Evolutionary conservation across 2,329 filamentous ascomycete genomes (phyloP).

Genomic region (Paraphaeosphaeria sporulosa): DNA sequence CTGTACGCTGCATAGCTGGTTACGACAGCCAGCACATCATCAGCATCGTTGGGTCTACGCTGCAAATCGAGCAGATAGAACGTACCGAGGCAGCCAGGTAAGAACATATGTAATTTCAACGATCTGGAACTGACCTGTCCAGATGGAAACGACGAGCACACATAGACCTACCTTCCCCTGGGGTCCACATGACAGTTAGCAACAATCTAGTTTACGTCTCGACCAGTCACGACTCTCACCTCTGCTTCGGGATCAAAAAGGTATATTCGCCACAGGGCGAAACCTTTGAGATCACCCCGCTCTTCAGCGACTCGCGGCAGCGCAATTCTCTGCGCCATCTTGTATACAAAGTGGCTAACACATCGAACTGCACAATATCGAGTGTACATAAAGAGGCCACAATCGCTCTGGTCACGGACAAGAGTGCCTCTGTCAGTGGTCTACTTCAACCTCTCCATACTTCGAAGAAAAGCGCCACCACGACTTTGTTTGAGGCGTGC

Average conservation of each 20-base stretch:
- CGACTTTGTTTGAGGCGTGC: constrained; percentile 52
- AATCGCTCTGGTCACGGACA: constrained; percentile 45
- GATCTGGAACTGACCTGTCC: constrained; percentile 9
- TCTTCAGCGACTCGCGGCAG: constrained; percentile 42
- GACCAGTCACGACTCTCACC: constrained; percentile 62
- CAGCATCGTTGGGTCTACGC: constrained; percentile 34
- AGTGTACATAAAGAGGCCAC: constrained; percentile 15
- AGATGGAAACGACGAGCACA: constrained; percentile 53
- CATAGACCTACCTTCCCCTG: constrained; percentile 57
- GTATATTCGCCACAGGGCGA: constrained; percentile 42
- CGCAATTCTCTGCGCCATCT: constrained; percentile 38
- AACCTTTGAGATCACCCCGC: constrained; percentile 26
- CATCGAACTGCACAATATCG: neutral
- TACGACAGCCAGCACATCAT: constrained; percentile 35
- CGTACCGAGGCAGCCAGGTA: constrained; percentile 27
- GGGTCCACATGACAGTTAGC: constrained; percentile 58
- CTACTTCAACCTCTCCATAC: constrained; percentile 34
- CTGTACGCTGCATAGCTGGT: constrained; percentile 42
- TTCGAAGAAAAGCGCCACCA: constrained; percentile 33
- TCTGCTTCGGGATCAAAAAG: constrained; percentile 55
- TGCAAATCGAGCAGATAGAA: constrained; percentile 42
- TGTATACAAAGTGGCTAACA: constrained; percentile 18
- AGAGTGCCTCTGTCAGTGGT: constrained; percentile 38
- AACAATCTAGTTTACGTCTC: constrained; percentile 61
- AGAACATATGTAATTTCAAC: constrained; percentile 1